Evolutionary conservation across 1,284 basidiomycete species (phyloP), one percentile per base, ranked within the genome.

Genomic region (Boletus semigastroideus): DNA sequence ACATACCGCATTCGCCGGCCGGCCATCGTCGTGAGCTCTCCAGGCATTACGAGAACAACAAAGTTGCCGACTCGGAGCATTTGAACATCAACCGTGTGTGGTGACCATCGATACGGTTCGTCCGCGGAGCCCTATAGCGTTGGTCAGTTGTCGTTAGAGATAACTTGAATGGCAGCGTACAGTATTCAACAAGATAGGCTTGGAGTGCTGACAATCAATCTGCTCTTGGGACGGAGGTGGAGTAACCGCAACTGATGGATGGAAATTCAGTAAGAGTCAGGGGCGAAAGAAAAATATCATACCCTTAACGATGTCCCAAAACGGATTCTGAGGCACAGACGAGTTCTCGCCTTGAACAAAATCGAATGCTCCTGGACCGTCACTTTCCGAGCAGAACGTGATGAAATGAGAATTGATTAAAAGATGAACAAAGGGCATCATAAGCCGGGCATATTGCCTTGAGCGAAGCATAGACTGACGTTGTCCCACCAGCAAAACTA

Each of bases 291-390:
- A 2, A 12, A 7, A 38, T 11, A 16, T 33, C 1, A 76, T 80
- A 57, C 80, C 80, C 72, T 89, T 90, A 42, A 90, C 86, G 34
- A 90, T 61, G 61, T 91, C 79, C 88, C 90, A 92, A 68, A 92
- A 88, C 0, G 87, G 86, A 64, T 92, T 92, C 78, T 79, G 82
- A 6, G 77, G 70, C 14, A 63, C 59, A 8, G 83, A 82, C 10
- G 79, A 76, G 65, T 91, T 91, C 57, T 81, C 76, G 4, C 90
- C 89, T 72, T 92, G 90, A 28, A 84, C 71, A 60, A 92, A 92
- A 65, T 92, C 88, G 57, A 92, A 87, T 0, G 83, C 83, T 14
- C 91, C 90, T 1, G 91, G 90, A 0, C 91, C 90, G 65, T 90
- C 87, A 17, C 84, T 87, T 55, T 46, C 30, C 10, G 14, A 39